These are phyloP conservation scores for Casaregolazyma suthepensis DNA, from an alignment of 1,139 yeast species.

Conservation along the genomic window DNA sequence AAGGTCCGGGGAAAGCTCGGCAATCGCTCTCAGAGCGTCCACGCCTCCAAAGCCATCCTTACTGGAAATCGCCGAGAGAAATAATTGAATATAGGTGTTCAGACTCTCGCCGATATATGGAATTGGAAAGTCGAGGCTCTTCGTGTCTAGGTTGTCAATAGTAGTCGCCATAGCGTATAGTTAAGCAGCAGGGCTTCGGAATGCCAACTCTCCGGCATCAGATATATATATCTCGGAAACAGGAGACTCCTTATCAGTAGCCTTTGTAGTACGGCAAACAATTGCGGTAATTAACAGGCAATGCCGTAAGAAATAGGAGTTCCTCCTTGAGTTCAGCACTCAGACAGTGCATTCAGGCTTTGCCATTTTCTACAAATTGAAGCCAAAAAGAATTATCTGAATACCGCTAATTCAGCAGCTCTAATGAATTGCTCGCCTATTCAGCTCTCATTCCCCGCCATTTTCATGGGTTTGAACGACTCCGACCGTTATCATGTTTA, in stretches of 20 bases:
- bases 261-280: not conserved
- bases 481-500: not conserved
- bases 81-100: not conserved
- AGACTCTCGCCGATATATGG: not conserved
- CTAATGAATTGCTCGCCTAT: not conserved
- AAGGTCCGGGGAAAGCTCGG: not conserved
- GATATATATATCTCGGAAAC: not conserved
- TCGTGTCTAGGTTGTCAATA: not conserved
- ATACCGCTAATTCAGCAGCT: not conserved
- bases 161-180: not conserved
- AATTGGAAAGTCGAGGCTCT: not conserved
- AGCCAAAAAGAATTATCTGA: too few species aligned
- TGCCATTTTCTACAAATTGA: too few species aligned
- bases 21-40: not conserved
- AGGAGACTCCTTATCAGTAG: not conserved
- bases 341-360: not conserved
- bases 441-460: not conserved
- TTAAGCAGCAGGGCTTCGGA: not conserved
- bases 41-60: not conserved
- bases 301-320: not conserved
- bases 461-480: not conserved
- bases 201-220: too few species aligned
- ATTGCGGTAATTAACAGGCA: not conserved
- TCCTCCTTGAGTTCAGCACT: not conserved
- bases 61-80: not conserved